Conservation (phyloP, 1,284 basidiomycete species). For the Waitea zeae region DNA sequence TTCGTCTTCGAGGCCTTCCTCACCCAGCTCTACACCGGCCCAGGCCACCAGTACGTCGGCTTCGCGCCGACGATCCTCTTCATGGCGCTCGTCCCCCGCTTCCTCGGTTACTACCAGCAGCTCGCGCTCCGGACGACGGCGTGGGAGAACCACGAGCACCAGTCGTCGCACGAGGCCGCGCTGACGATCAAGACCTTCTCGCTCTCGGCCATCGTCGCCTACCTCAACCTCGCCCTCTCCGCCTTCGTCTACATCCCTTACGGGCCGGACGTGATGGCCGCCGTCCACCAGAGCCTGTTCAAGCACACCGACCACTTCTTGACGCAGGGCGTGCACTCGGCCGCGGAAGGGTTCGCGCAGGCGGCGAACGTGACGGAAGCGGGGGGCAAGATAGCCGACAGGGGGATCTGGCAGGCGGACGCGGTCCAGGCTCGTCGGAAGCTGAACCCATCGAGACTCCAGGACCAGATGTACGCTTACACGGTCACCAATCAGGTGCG, state of each 20-base stretch:
- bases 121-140: slow-evolving; percentile 58
- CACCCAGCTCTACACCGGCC: slow-evolving; percentile 72
- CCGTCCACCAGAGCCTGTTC: slow-evolving; percentile 25
- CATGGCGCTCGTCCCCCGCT: slow-evolving; percentile 64
- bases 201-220: slow-evolving; percentile 78
- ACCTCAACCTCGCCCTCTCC: slow-evolving; percentile 69
- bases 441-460: slow-evolving; percentile 53
- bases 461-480: slow-evolving; percentile 90
- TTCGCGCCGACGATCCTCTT: slow-evolving; percentile 81
- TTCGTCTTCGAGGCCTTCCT: slow-evolving; percentile 85
- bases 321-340: slow-evolving; percentile 4
- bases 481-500: slow-evolving; percentile 84
- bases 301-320: slow-evolving; percentile 6
- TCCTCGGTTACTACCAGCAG: slow-evolving; percentile 64
- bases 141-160: slow-evolving; percentile 86
- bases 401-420: slow-evolving; percentile 35
- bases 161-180: slow-evolving; percentile 60
- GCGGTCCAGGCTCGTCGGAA: slow-evolving; percentile 29
- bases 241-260: slow-evolving; percentile 90
- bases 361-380: background rate
- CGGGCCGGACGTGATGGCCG: slow-evolving; percentile 63
- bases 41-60: slow-evolving; percentile 62
- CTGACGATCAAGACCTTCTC: slow-evolving; percentile 88
- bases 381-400: slow-evolving; percentile 4
- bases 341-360: slow-evolving; percentile 1